Base-by-base conservation (phyloP, 2,329 filamentous ascomycete genomes). In the Hymenoscyphus fraxineus region DNA sequence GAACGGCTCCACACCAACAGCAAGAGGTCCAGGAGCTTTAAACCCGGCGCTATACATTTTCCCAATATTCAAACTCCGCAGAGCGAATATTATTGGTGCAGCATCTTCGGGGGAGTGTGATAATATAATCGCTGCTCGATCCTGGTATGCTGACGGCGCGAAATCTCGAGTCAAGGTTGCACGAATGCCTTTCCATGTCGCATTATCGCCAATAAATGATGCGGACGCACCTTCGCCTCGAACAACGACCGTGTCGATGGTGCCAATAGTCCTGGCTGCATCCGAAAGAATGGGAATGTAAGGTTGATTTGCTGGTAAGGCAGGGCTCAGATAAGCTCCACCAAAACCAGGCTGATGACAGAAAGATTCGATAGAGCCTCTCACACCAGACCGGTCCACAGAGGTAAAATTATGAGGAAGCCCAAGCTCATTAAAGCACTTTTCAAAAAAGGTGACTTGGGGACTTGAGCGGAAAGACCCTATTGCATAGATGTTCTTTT, bases 1-100 rank as follows among this genome's bases (percentile, higher is more conserved):
- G 66, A 88, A 85, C 12, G 85, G 84, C 67, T 86, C 85, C 39
- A 92, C 83, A 47, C 88, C 87, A 1, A 81, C 80, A 3, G 87
- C 85, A n/a, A 93, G 80, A 0, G 85, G 78, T 71, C 71, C 83
- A 73, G 67, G 85, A 77, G 85, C 88, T 72, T 85, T 87, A 79
- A 96, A 95, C 0, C 92, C 92, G 56, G 94, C 90, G 0, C 91
- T 94, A 76, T 93, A 93, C 47, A 96, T 89, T 64, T 91, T 89
- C 41, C 88, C 88, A 60, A 94, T 87, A 61, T 86, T 87, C 35
- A 96, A 82, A 47, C 88, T 90, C 70, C 88, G 88, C 65, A 96
- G 80, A 0, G 92, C 92, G 72, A 91, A 96, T 67, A 96, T 88
- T 1, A 88, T 85, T 0, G 90, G 88, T 1, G 91, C 89, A 4